These are phyloP conservation scores for Trichoderma oligosporum DNA, from an alignment of 2,329 filamentous ascomycete genomes.

Conservation along the genomic window DNA sequence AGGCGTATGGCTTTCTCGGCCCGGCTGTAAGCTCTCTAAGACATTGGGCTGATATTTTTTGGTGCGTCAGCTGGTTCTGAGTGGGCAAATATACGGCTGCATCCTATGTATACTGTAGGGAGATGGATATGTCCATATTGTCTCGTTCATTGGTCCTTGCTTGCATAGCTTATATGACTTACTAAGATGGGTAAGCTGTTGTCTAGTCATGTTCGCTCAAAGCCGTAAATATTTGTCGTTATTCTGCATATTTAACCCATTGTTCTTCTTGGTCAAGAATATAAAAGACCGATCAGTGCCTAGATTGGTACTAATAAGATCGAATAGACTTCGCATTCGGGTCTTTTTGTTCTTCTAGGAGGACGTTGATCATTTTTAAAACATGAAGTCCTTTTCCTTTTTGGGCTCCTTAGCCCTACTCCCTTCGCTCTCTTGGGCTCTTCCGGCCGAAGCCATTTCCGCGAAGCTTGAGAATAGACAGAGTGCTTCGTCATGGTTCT, in stretches of 20 bases:
- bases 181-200: neutral
- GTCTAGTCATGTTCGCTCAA: neutral
- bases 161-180: neutral
- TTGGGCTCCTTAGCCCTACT: constrained; percentile 13
- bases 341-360: constrained; percentile 7
- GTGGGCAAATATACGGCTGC: neutral
- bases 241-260: constrained; percentile 6
- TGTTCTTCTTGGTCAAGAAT: neutral
- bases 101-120: neutral
- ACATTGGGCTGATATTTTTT: neutral
- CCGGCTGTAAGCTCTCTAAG: constrained; percentile 8
- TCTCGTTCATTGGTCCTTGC: neutral
- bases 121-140: constrained; percentile 8
- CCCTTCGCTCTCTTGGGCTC: constrained; percentile 9
- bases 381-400: constrained; percentile 19
- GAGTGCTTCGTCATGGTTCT: constrained; percentile 23
- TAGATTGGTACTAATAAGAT: neutral
- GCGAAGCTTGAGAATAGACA: constrained; percentile 9
- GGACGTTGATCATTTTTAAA: constrained; percentile 4
- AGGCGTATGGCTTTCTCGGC: constrained; percentile 16
- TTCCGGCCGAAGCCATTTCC: constrained; percentile 5
- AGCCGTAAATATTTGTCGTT: neutral
- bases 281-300: constrained; percentile 16
- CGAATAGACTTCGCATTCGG: constrained; percentile 2
- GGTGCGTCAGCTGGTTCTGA: constrained; percentile 5